Evolutionary conservation across 2,329 filamentous ascomycete genomes (phyloP).

Genomic region (Boeremia lycopersici): DNA sequence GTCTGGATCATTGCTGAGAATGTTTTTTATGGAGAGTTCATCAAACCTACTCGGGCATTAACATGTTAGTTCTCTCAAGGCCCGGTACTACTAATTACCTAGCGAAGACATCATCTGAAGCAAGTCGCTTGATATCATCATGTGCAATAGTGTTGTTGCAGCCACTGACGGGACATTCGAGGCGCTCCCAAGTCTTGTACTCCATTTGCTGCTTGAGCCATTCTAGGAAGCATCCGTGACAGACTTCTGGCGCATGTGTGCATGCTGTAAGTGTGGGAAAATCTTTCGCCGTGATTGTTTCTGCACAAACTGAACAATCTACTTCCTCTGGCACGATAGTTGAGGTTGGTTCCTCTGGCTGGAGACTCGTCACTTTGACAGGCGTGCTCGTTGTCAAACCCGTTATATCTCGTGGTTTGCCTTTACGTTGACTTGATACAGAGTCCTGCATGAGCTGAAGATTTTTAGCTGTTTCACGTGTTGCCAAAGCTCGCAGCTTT

Average conservation of each 20-base stretch:
- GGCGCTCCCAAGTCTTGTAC: background rate
- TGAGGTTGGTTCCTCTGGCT: background rate
- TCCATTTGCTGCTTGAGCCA: background rate
- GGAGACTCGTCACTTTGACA: too few relatives aligned
- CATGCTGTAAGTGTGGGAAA: background rate
- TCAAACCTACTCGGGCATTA: conserved; percentile 4
- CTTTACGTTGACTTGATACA: background rate
- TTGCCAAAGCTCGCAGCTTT: background rate
- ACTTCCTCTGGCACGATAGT: too few relatives aligned
- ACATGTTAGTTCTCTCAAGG: background rate
- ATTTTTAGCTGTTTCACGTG: background rate
- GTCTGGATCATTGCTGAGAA: background rate
- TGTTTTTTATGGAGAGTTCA: background rate
- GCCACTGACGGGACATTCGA: conserved; percentile 1
- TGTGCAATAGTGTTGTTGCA: background rate
- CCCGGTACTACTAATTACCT: background rate
- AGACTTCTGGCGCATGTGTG: background rate
- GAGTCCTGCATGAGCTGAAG: background rate
- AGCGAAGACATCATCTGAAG: background rate
- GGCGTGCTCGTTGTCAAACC: too few relatives aligned
- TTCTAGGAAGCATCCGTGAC: background rate
- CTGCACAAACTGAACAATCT: conserved; percentile 3
- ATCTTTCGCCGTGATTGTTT: background rate
- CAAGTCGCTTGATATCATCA: background rate
- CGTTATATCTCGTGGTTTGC: too few relatives aligned